Base-by-base conservation (phyloP, 352 stramenopile species). In the Pythium sp. region DNA sequence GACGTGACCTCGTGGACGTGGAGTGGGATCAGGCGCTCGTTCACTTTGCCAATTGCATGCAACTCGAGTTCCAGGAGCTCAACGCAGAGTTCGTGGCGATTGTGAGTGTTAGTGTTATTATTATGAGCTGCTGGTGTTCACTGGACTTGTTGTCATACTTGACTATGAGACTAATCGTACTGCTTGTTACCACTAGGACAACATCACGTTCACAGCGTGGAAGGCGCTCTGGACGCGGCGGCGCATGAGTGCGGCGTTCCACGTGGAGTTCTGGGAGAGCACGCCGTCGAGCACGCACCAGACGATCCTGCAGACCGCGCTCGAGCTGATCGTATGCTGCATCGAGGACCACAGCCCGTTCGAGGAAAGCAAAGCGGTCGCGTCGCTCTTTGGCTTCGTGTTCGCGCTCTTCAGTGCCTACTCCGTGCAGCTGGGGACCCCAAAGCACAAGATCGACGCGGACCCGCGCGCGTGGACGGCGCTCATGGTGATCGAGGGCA, bases 251-350 rank as follows among this genome's bases (percentile, higher is more conserved):
- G 72, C 79, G 2, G 63, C 80, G 62, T 89, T 90, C 70, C 84
- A 90, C 58, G 81, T 91, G n/a, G 84, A 92, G 71, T 92, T 91
- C 64, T 89, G 81, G 74, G 78, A 91, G 60, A 92, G 84, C 56
- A 84, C 78, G 15, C 79, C 84, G 4, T 78, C 79, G 0, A 70
- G 68, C 22, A 84, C 69, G 4, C 84, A 92, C 71, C 84, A 86
- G 59, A 75, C 74, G 2, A 76, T 91, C 20, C 68, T 92, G 47
- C 83, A 91, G 51, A 74, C 79, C 58, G 64, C 79, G 7, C 68
- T 92, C 9, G 80, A 84, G 53, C 64, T 72, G 22, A 61, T 89
- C n/a, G 67, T 89, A 32, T 36, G 58, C 38, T 81, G 72, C 54
- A 71, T 88, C 30, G 70, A 80, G 55, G 58, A 70, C 2, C 56